Evolutionary conservation across 257 asterid genomes (phyloP).

Genomic region (Ophiorrhiza pumila): DNA sequence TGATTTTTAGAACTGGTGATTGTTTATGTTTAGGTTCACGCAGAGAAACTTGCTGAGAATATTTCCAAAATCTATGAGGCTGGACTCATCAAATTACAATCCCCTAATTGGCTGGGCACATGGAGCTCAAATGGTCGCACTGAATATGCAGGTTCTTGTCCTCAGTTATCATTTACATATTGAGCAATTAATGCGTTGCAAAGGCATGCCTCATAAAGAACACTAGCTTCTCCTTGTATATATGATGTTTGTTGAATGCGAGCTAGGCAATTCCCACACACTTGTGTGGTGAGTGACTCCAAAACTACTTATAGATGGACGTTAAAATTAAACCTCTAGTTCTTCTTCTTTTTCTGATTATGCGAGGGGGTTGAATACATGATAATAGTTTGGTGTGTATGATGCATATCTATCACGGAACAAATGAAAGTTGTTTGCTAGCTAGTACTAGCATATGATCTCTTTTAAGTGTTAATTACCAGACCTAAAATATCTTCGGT

Average conservation of each 20-base stretch:
- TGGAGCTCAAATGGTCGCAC: constrained; percentile 87
- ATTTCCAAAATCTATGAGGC: constrained; percentile 65
- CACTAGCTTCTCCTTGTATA: not conserved
- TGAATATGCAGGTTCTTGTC: constrained; percentile 69
- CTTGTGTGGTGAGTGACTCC: not conserved
- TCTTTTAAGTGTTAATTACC: not conserved
- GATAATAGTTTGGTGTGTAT: not conserved
- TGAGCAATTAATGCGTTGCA: not conserved
- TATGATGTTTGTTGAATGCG: not conserved
- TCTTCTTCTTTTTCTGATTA: not conserved
- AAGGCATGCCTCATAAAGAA: not conserved
- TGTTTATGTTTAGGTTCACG: constrained; percentile 44
- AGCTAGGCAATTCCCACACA: not conserved
- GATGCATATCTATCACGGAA: not conserved
- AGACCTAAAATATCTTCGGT: not conserved
- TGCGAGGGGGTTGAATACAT: not conserved
- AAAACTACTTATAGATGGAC: not conserved
- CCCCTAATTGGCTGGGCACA: constrained; percentile 77
- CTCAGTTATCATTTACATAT: not conserved
- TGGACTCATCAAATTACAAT: constrained; percentile 76
- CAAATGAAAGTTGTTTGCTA: not conserved
- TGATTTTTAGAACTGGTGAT: not conserved
- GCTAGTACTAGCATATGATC: not conserved
- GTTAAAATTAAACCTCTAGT: not conserved
- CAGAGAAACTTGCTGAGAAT: constrained; percentile 78